A percentile compares a stretch with the other conserved stretches of the same genome.
Conservation (phyloP, 2,329 filamentous ascomycete genomes). For the Neofusicoccum kwambonambiense region DNA sequence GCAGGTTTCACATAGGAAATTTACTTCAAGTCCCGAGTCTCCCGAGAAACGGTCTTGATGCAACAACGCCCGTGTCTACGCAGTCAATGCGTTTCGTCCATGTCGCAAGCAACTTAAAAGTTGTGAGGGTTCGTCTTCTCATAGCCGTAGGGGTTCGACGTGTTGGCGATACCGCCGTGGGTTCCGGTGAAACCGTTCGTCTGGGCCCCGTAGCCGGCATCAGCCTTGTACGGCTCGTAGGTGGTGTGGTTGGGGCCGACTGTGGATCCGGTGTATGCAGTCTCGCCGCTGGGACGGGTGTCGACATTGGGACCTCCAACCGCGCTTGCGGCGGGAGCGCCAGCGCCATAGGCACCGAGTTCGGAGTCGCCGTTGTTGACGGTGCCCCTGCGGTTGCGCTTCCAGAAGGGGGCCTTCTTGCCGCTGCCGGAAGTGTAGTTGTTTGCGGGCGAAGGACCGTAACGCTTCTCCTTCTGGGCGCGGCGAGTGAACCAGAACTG, state of each 20-base stretch:
- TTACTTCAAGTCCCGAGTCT: not conserved
- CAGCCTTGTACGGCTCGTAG: constrained; percentile 27
- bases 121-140: constrained; percentile 27
- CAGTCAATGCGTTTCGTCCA: not conserved
- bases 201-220: constrained; percentile 16
- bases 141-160: constrained; percentile 41
- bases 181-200: constrained; percentile 33
- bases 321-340: constrained; percentile 27
- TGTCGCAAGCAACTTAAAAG: not conserved
- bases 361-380: constrained; percentile 42
- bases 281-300: constrained; percentile 49
- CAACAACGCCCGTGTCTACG: not conserved
- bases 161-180: constrained; percentile 46
- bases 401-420: constrained; percentile 47
- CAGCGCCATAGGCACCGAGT: constrained; percentile 36
- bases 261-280: constrained; percentile 51
- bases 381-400: constrained; percentile 34
- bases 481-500: constrained; percentile 68
- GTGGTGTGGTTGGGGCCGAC: constrained; percentile 37
- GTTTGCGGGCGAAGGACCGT: constrained; percentile 64
- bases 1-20: not conserved
- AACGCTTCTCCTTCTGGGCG: constrained; percentile 72
- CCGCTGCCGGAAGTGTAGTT: constrained; percentile 65
- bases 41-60: not conserved
- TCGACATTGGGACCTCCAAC: constrained; percentile 30